A percentile compares a stretch with the other conserved stretches of the same genome.
Conservation (phyloP, 192 early-diverging fungal genomes). For the Entomortierella parvispora region DNA sequence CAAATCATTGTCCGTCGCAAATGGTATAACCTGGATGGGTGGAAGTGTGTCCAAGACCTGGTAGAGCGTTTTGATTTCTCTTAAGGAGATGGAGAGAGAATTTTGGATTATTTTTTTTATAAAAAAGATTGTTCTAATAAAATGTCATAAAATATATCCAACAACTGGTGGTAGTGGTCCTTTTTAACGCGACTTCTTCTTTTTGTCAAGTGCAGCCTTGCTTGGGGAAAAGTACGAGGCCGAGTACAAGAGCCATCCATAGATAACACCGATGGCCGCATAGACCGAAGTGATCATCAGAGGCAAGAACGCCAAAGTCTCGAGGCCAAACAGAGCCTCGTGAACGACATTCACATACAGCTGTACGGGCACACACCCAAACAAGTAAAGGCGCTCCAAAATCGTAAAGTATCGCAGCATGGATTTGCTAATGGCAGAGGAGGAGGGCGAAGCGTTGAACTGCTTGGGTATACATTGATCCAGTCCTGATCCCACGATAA, state of each 20-base stretch:
- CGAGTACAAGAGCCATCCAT: conserved; percentile 70
- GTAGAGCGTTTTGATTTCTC: conserved; percentile 48
- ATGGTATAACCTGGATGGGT: conserved; percentile 55
- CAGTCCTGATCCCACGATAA: conserved; percentile 47
- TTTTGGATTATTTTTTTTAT: too few species aligned
- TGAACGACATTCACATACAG: conserved; percentile 68
- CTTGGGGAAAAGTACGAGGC: conserved; percentile 37
- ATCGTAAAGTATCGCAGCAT: conserved; percentile 28
- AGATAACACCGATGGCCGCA: conserved; percentile 76
- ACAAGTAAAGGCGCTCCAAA: conserved; percentile 67
- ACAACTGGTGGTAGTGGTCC: too few species aligned
- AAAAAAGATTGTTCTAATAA: neutral
- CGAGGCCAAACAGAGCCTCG: conserved; percentile 59
- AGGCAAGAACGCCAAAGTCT: conserved; percentile 78
- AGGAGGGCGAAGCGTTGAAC: conserved; percentile 6
- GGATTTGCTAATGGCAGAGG: neutral
- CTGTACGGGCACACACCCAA: conserved; percentile 62
- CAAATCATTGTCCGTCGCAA: conserved; percentile 57
- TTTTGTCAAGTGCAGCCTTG: conserved; percentile 44
- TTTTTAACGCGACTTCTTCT: conserved; percentile 29
- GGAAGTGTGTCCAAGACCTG: conserved; percentile 53
- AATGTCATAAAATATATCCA: too few species aligned
- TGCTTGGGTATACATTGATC: conserved; percentile 46
- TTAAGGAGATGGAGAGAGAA: too few species aligned
- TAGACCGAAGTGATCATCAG: conserved; percentile 85